These are phyloP conservation scores for Effrenium voratum DNA, from an alignment of 73 alveolate genomes.

Conservation along the genomic window DNA sequence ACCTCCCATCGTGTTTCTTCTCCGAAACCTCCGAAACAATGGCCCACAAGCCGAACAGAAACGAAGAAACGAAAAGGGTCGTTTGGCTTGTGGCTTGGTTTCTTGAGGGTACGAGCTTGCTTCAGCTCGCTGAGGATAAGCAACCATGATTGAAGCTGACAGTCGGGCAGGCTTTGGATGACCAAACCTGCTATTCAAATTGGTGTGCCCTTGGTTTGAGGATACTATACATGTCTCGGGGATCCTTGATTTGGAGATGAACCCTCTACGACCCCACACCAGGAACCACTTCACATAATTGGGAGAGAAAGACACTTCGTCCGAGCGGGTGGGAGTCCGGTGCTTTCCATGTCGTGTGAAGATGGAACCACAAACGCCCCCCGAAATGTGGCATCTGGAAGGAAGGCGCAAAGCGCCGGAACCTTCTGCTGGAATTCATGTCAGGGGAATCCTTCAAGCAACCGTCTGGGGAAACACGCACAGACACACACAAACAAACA, in stretches of 20 bases:
- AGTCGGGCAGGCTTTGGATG: too few species aligned
- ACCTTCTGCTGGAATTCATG: neutral
- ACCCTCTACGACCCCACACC: too few species aligned
- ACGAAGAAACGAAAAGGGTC: neutral
- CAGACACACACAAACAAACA: neutral
- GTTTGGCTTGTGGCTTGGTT: neutral
- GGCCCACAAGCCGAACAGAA: neutral
- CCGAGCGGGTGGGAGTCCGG: too few species aligned
- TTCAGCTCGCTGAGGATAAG: too few species aligned
- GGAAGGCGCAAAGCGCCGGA: neutral
- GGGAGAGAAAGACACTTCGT: too few species aligned
- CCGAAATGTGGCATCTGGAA: neutral
- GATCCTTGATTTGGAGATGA: too few species aligned
- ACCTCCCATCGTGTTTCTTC: neutral
- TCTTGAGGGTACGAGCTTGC: too few species aligned
- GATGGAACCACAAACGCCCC: neutral
- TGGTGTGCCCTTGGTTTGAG: too few species aligned
- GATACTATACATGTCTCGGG: too few species aligned
- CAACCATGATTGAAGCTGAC: too few species aligned
- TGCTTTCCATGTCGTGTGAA: too few species aligned
- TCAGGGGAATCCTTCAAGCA: neutral
- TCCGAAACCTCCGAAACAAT: neutral
- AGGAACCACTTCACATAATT: too few species aligned
- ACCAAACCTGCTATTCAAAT: neutral
- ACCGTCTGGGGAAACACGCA: neutral